Evolutionary conservation across 164 flowering plant species (phyloP), one percentile per base, ranked within the genome.

Genomic region (Vitis riparia): DNA sequence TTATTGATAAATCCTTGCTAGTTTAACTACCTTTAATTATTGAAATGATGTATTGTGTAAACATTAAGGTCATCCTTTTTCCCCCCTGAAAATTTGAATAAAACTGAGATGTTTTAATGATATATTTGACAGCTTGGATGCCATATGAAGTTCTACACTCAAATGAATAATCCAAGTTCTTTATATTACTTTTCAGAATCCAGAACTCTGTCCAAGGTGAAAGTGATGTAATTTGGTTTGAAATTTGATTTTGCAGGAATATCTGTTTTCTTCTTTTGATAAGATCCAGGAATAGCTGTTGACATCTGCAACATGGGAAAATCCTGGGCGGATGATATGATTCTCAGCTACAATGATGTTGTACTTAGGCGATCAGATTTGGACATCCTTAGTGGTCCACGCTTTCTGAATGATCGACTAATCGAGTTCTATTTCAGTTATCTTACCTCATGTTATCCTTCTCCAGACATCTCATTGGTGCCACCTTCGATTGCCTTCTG

Each of bases 361-460:
- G 93, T 92, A 17, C 85, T 89, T 8, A 76, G 99, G 68, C 74
- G 77, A 75, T 92, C 91, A 4, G 99, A 94, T 70, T 67, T 89
- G 68, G 83, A 80, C 59, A 94, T 94, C 62, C 94, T 91, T 1
- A 75, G 81, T 14, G 91, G 93, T 27, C 91, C 86, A 13, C 52
- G 77, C 61, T 93, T 70, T 68, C 88, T 95, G 11, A 95, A 95
- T 69, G 99, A 93, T 63, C 90, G 92, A n/a, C 84, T 91, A 51
- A 88, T 95, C 6, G 97, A 91, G 73, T 95, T 95, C 72, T 93
- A 89, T 63, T 87, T 93, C 72, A 88, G 89, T 70, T 85, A 83
- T 71, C 89, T 95, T 3, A 65, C 82, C 56, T 76, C 96, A 14
- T 44, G 60, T 67, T 76, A 67, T 69, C 62, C 87, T 56, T 79